Evolutionary conservation across 2,329 filamentous ascomycete genomes (phyloP), one percentile per base, ranked within the genome.

Genomic region (Pseudogymnoascus sp.): DNA sequence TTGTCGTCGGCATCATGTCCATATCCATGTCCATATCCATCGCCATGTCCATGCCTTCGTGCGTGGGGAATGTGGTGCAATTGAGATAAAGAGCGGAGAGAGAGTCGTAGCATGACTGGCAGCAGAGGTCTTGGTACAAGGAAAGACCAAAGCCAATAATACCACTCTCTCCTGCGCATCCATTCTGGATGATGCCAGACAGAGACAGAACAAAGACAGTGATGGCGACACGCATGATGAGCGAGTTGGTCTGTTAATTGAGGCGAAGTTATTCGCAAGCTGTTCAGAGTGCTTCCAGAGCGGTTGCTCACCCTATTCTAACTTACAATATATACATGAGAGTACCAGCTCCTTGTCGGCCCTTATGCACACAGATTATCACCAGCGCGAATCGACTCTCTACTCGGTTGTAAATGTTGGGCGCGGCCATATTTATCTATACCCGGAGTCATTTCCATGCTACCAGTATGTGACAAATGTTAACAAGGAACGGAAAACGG

Each of bases 81-180:
- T 63, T 68, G 37, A 73, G 62, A 40, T 67, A 69, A 6, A 71
- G 63, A 24, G 65, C 64, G n/a, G 70, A 69, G 33, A 74, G 66
- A 2, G 67, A 61, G 37, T 71, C 68, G 62, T 68, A 65, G 53
- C 72, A 74, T 40, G 71, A 66, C 11, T 67, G 67, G 61, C 65
- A 69, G 59, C 72, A 74, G 3, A 67, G 62, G 5, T 70, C 69
- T n/a, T 63, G 60, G 62, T 69, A 74, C 64, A 72, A 62, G 16
- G 67, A 64, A n/a, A 72, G 71, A 1, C 71, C 72, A 53, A 68
- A 71, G 29, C 72, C 72, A 29, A 74, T 69, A 29, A 70, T 68
- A 16, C 71, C 71, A 64, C 68, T 64, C 7, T 64, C 29, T 19
- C 62, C 63, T 63, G 60, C 65, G 16, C 6, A 26, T 56, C 26